Evolutionary conservation across 345 rosid genomes (phyloP).

Genomic region (Nasturtium officinale): DNA sequence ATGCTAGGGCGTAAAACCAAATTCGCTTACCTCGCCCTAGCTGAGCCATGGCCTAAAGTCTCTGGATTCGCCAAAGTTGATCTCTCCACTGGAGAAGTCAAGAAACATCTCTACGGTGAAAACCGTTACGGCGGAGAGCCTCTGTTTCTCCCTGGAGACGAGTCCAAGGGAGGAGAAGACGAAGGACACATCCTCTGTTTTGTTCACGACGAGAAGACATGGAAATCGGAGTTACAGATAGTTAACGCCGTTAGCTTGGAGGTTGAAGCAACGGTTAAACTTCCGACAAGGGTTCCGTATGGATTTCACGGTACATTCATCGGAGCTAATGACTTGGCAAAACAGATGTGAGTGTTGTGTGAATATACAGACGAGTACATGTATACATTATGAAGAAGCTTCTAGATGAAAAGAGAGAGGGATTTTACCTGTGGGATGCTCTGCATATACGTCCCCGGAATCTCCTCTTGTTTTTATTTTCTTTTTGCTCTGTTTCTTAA

Average conservation of each 20-base stretch:
- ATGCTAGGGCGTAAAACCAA: conserved; percentile 70
- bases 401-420: conserved; percentile 43
- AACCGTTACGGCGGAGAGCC: conserved; percentile 79
- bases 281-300: conserved; percentile 87
- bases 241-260: conserved; percentile 63
- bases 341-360: conserved; percentile 46
- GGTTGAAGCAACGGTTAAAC: conserved; percentile 63
- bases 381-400: conserved; percentile 18
- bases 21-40: conserved; percentile 72
- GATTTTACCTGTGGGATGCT: conserved; percentile 70
- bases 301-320: conserved; percentile 90
- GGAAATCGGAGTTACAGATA: conserved; percentile 78
- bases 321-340: conserved; percentile 52
- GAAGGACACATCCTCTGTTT: conserved; percentile 67
- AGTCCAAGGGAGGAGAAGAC: conserved; percentile 48
- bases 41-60: conserved; percentile 93
- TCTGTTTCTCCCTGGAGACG: conserved; percentile 56
- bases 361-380: conserved; percentile 18
- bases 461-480: conserved; percentile 45
- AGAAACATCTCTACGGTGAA: conserved; percentile 63
- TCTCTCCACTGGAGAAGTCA: conserved; percentile 57
- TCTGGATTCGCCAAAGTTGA: conserved; percentile 85
- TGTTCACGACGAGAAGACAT: conserved; percentile 74
- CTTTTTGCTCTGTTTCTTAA: conserved; percentile 10
- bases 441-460: conserved; percentile 73